These are phyloP conservation scores for Clarireedia sp. DNA, from an alignment of 2,329 filamentous ascomycete genomes.

Conservation along the genomic window DNA sequence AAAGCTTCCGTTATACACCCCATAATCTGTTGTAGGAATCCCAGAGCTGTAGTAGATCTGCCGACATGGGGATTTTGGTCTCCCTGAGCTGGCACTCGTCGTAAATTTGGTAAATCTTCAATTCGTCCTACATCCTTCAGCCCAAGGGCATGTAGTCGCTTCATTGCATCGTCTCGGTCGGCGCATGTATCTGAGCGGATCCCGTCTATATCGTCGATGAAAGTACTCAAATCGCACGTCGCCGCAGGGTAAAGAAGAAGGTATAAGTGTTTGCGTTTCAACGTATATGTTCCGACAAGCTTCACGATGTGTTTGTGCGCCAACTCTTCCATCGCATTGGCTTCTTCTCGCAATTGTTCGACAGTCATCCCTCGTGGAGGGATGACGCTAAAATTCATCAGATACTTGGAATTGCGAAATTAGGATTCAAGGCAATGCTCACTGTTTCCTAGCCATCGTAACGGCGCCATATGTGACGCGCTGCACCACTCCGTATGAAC, in stretches of 20 bases:
- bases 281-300: slow-evolving; percentile 40
- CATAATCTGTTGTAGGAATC: slow-evolving; percentile 36
- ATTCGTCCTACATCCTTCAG: slow-evolving; percentile 30
- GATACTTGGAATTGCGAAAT: neutral
- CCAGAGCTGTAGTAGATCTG: slow-evolving; percentile 29
- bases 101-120: slow-evolving; percentile 8
- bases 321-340: slow-evolving; percentile 40
- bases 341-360: slow-evolving; percentile 38
- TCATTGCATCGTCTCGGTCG: slow-evolving; percentile 33
- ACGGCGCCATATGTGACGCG: slow-evolving; percentile 34
- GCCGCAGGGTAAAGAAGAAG: slow-evolving; percentile 42
- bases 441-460: slow-evolving; percentile 38
- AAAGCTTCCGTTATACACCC: slow-evolving; percentile 35
- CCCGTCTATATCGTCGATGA: slow-evolving; percentile 38
- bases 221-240: slow-evolving; percentile 36
- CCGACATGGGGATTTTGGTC: neutral
- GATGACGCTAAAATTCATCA: slow-evolving; percentile 11
- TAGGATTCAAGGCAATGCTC: neutral
- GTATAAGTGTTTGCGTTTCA: slow-evolving; percentile 34
- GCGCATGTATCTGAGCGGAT: slow-evolving; percentile 34
- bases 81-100: neutral
- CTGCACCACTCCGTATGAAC: slow-evolving; percentile 38
- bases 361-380: slow-evolving; percentile 28
- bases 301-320: slow-evolving; percentile 41
- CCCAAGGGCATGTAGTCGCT: slow-evolving; percentile 33